A percentile compares a stretch with the other conserved stretches of the same genome.
phyloP scores from a whole-genome alignment of 2,329 filamentous ascomycete species.

The Colletotrichum sansevieriae region DNA sequence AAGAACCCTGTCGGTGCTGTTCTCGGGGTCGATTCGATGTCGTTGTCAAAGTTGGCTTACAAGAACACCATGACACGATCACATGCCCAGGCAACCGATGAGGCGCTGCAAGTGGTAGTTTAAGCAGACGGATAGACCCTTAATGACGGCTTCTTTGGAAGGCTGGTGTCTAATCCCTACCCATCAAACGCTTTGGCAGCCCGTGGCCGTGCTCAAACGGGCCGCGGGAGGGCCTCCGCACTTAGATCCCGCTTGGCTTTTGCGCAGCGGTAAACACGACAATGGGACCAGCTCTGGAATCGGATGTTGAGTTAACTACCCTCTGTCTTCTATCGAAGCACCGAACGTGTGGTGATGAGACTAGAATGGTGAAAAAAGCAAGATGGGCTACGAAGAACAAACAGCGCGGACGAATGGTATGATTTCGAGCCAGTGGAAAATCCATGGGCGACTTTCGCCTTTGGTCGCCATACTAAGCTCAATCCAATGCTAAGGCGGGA shows the following conservation, averaged over 20 bases:
- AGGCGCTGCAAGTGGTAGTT: not conserved
- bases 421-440: too few relatives aligned
- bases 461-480: not conserved
- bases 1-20: not conserved
- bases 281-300: too few relatives aligned
- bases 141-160: not conserved
- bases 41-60: too few relatives aligned
- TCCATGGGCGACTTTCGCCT: too few relatives aligned
- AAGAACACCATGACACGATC: not conserved
- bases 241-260: constrained; percentile 16
- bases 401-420: too few relatives aligned
- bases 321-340: too few relatives aligned
- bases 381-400: too few relatives aligned
- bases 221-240: not conserved
- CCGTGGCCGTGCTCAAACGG: constrained; percentile 11
- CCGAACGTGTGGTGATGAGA: too few relatives aligned
- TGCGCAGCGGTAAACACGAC: constrained; percentile 4
- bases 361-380: too few relatives aligned
- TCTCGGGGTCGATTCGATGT: not conserved
- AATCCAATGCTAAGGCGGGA: not conserved
- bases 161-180: not conserved
- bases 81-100: not conserved
- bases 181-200: not conserved
- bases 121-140: constrained; percentile 2
- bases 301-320: too few relatives aligned